phyloP scores from a whole-genome alignment of 2,329 filamentous ascomycete genomes.

The Colletotrichum acutatum region DNA sequence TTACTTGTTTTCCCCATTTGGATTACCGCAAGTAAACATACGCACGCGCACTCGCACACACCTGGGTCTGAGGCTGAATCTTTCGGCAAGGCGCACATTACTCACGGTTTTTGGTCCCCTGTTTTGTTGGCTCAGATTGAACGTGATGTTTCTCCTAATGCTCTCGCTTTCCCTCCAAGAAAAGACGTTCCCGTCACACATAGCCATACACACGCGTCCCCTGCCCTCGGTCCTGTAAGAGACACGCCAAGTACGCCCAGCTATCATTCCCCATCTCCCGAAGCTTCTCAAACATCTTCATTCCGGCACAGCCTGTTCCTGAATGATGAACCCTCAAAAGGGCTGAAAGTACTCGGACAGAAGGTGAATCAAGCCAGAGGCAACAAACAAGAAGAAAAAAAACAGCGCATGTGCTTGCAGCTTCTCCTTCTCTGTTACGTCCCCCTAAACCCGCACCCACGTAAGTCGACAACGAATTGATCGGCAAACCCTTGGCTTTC shows the following conservation, averaged over 20 bases:
- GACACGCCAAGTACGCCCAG: too few species aligned
- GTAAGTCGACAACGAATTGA: background rate
- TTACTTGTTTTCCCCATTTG: background rate
- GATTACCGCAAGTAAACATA: background rate
- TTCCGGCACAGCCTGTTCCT: background rate
- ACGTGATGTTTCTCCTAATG: slow-evolving; percentile 10
- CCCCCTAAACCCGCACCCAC: background rate
- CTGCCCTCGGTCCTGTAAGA: background rate
- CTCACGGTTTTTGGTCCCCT: background rate
- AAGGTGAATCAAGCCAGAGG: too few species aligned
- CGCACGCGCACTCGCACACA: too few species aligned
- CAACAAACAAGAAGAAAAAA: too few species aligned
- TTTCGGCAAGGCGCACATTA: background rate
- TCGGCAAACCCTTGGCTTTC: slow-evolving; percentile 7
- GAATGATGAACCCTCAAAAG: background rate
- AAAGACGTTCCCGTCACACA: too few species aligned
- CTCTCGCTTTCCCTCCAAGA: too few species aligned
- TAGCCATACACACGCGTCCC: background rate
- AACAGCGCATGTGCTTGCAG: too few species aligned
- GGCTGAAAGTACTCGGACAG: too few species aligned
- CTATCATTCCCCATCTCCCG: too few species aligned
- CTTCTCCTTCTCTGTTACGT: background rate
- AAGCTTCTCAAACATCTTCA: background rate
- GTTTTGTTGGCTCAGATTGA: background rate
- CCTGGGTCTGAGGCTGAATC: too few species aligned